phyloP scores from a whole-genome alignment of 106 monocot genomes.

The Phalaenopsis aphrodite region DNA sequence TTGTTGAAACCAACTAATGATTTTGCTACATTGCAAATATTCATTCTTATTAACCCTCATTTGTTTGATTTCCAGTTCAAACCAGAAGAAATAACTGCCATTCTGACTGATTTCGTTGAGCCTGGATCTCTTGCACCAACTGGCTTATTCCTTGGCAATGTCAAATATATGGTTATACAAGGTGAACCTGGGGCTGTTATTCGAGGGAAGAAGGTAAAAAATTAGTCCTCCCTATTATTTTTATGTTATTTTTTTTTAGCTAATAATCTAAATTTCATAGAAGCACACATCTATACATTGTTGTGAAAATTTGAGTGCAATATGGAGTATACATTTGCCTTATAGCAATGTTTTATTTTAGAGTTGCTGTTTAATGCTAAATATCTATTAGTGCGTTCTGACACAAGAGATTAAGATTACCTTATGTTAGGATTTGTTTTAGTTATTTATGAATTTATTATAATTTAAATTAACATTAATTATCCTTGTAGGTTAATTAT shows the following conservation, averaged over 20 bases:
- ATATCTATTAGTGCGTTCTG: too few relatives aligned
- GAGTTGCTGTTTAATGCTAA: too few relatives aligned
- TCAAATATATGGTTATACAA: conserved; percentile 51
- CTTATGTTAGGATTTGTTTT: too few relatives aligned
- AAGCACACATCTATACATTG: too few relatives aligned
- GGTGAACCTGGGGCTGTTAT: conserved; percentile 44
- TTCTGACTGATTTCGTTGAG: conserved; percentile 38
- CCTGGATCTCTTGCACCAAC: conserved; percentile 51
- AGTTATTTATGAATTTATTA: too few relatives aligned
- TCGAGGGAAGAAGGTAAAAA: conserved; percentile 47
- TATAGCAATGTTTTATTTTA: too few relatives aligned
- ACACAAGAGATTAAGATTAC: too few relatives aligned
- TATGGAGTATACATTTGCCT: too few relatives aligned
- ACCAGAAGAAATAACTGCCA: conserved; percentile 34
- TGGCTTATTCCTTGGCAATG: conserved; percentile 35
- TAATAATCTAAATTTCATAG: too few relatives aligned
- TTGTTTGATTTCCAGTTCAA: conserved; percentile 22
- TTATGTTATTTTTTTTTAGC: not conserved
- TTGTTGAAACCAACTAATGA: not conserved
- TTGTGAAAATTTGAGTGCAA: too few relatives aligned
- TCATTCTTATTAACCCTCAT: not conserved
- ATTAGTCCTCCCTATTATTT: not conserved
- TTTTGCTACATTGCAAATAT: not conserved
- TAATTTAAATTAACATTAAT: too few relatives aligned
- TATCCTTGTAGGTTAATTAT: too few relatives aligned